phyloP scores from a whole-genome alignment of 2,329 filamentous ascomycete species.

The Mycosphaerella arachidis region DNA sequence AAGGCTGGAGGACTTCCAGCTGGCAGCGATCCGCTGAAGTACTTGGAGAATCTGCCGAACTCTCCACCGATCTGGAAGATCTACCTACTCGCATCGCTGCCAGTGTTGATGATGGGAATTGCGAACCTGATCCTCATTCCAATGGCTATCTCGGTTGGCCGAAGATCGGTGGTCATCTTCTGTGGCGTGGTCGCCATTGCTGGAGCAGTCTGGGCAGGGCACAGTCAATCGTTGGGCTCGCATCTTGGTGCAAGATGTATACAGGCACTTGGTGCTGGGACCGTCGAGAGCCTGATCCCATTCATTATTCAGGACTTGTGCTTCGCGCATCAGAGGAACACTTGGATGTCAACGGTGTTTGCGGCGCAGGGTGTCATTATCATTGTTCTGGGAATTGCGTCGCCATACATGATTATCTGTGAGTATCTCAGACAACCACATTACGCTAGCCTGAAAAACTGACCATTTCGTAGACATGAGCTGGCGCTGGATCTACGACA shows the following conservation, averaged over 20 bases:
- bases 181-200: constrained; percentile 26
- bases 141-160: constrained; percentile 28
- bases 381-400: constrained; percentile 26
- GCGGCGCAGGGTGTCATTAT: constrained; percentile 30
- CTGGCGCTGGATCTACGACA: constrained; percentile 31
- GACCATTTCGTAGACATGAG: constrained; percentile 5
- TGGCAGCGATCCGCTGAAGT: constrained; percentile 21
- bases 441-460: not conserved
- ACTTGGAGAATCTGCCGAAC: constrained; percentile 16
- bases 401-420: constrained; percentile 29
- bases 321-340: constrained; percentile 30
- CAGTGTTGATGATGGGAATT: constrained; percentile 30
- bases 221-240: constrained; percentile 22
- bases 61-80: constrained; percentile 29
- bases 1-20: constrained; percentile 13
- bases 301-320: constrained; percentile 31
- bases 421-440: not conserved
- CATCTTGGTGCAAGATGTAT: constrained; percentile 29
- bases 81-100: constrained; percentile 28
- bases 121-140: constrained; percentile 29
- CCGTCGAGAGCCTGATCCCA: constrained; percentile 31
- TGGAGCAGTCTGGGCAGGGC: constrained; percentile 29
- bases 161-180: constrained; percentile 25
- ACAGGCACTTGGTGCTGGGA: constrained; percentile 30
- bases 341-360: constrained; percentile 28